Evolutionary conservation across 2,329 filamentous ascomycete species (phyloP).

Genomic region (Malbranchea zuffiana): DNA sequence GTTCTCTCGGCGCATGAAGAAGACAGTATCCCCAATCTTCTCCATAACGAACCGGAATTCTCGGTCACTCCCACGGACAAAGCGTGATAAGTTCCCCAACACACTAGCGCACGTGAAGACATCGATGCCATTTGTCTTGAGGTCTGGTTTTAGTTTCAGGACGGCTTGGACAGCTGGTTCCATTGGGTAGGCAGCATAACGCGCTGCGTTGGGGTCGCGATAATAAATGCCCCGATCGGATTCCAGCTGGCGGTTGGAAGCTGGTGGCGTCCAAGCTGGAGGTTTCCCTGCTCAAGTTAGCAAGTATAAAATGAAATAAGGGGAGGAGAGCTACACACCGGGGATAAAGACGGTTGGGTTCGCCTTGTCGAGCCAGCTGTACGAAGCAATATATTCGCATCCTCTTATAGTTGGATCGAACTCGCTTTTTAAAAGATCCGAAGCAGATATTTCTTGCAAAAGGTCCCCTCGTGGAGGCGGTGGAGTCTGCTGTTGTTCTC

Average conservation of each 20-base stretch:
- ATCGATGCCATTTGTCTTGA: slow-evolving; percentile 35
- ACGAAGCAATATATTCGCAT: slow-evolving; percentile 1
- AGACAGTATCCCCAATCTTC: slow-evolving; percentile 45
- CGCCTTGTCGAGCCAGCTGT: not conserved
- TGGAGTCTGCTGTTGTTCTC: too few species aligned
- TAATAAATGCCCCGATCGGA: slow-evolving; percentile 38
- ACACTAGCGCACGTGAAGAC: slow-evolving; percentile 52
- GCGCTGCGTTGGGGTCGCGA: slow-evolving; percentile 33
- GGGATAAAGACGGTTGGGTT: not conserved
- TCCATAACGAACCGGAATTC: slow-evolving; percentile 42
- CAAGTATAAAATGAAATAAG: not conserved
- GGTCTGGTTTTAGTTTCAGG: slow-evolving; percentile 29
- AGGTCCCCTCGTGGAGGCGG: not conserved
- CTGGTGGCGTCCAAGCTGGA: slow-evolving; percentile 41
- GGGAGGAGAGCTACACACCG: not conserved
- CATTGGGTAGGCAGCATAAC: slow-evolving; percentile 30
- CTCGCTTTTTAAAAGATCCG: not conserved
- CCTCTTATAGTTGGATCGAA: not conserved
- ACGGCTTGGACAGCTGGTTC: slow-evolving; percentile 38
- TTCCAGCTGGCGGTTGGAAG: slow-evolving; percentile 24
- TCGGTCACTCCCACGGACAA: slow-evolving; percentile 36
- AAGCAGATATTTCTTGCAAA: not conserved
- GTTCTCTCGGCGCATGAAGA: slow-evolving; percentile 53
- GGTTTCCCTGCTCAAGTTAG: slow-evolving; percentile 36
- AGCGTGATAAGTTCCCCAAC: slow-evolving; percentile 50